phyloP scores from a whole-genome alignment of 2,329 filamentous ascomycete species.

The Aspergillus glaucus region DNA sequence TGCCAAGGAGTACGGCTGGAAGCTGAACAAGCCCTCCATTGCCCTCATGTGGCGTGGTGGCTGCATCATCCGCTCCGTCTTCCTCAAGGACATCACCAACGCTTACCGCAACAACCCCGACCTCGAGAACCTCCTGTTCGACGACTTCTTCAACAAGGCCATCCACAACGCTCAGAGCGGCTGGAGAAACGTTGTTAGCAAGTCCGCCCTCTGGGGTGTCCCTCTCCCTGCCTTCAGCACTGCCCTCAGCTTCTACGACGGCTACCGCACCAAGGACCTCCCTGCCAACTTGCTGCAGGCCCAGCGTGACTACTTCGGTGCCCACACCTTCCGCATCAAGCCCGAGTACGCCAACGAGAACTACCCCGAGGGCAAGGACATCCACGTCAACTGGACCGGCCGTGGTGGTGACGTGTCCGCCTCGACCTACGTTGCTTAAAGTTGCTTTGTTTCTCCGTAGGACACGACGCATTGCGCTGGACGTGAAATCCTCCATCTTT shows the following conservation, averaged over 20 bases:
- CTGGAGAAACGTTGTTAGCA: constrained; percentile 86
- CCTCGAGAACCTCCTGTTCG: constrained; percentile 96
- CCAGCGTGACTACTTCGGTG: constrained; percentile 99
- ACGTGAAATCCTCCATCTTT: constrained; percentile 13
- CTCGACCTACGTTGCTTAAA: constrained; percentile 93
- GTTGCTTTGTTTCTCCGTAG: constrained; percentile 2
- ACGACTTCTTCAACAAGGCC: constrained; percentile 99
- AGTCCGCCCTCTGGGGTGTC: constrained; percentile 89
- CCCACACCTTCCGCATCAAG: constrained; percentile 85
- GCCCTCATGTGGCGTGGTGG: constrained; percentile 99
- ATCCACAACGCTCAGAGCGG: constrained; percentile 93
- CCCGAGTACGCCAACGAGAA: constrained; percentile 68
- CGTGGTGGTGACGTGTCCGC: constrained; percentile 95
- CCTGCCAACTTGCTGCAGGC: constrained; percentile 98
- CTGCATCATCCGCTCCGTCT: constrained; percentile 99
- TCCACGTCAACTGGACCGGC: constrained; percentile 99
- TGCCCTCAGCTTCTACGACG: constrained; percentile 96
- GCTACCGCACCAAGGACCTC: constrained; percentile 93
- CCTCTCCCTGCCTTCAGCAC: constrained; percentile 95
- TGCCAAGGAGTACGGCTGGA: constrained; percentile 93
- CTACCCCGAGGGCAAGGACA: constrained; percentile 79
- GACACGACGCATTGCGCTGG: constrained; percentile 19
- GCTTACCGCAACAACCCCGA: constrained; percentile 93
- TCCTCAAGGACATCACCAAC: constrained; percentile 98
- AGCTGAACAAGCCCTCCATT: constrained; percentile 99